Evolutionary conservation across 768 basidiomycete species (phyloP), one percentile per base, ranked within the genome.

Genomic region (Chalciporus sphaerocephalus): DNA sequence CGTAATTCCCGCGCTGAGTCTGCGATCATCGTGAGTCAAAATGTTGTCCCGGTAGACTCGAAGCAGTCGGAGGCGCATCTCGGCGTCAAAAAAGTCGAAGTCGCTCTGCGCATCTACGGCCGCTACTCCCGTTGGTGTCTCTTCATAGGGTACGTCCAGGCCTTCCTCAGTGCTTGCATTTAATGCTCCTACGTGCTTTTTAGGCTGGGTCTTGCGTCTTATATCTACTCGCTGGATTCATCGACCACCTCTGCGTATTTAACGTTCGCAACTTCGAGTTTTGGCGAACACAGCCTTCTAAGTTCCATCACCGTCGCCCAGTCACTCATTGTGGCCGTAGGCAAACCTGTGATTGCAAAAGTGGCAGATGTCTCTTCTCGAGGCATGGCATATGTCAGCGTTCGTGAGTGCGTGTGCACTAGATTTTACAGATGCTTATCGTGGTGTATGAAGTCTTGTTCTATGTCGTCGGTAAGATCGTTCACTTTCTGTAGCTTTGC

Each of bases 161-260:
- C 8, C 30, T 33, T 23, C 23, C 8, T 44, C 32, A n/a, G 23
- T 20, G 10, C 16, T 16, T 15, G 21, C 5, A 33, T 13, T 38
- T 41, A 10, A 37, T 22, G 23, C 34, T 3, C 36, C 32, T 39
- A 35, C 6, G 27, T 44, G 4, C 40, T 46, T 32, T 34, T 38
- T 42, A 69, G 81, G 42, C 62, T 88, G 46, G 85, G 72, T 12
- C 74, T 86, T 0, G 82, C 84, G 0, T 78, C 85, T 1, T 90
- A 87, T 60, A 81, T 87, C 46, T 90, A 88, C 62, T 85, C 85
- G 0, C 71, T 90, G 23, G 87, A 88, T 48, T 72, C 76, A 17
- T 74, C 77, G 15, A 88, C 86, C 6, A 88, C 86, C 2, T 82
- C 69, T 53, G 74, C 73, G 42, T 88, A 86, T 61, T 74, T 84